A percentile compares a stretch with the other conserved stretches of the same genome.
Conservation (phyloP, 2,329 filamentous ascomycete genomes). For the Epichloe uncinata region DNA sequence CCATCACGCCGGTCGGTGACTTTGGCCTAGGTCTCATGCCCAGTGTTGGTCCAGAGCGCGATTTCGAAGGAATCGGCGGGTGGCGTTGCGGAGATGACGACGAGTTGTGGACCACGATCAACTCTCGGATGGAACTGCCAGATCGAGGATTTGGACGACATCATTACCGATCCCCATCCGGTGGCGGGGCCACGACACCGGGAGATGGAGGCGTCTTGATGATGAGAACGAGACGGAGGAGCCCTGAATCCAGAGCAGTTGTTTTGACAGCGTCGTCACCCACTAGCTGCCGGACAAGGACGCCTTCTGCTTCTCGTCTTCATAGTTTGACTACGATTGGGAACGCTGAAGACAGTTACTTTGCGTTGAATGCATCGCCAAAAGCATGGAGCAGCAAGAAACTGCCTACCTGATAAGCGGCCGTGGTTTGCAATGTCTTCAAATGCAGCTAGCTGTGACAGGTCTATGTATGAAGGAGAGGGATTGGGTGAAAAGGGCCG, state of each 20-base stretch:
- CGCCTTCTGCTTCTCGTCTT: conserved; percentile 28
- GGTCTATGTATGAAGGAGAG: not conserved
- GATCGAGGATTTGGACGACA: conserved; percentile 27
- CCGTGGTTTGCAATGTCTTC: no score
- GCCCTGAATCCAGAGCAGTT: conserved; percentile 17
- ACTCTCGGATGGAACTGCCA: conserved; percentile 36
- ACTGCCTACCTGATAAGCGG: not conserved
- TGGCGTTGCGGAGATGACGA: conserved; percentile 37
- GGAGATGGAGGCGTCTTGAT: conserved; percentile 29
- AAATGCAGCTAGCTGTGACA: no score
- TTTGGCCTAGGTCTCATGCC: conserved; percentile 28
- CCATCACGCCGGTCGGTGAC: conserved; percentile 21
- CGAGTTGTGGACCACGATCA: conserved; percentile 37
- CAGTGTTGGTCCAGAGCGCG: conserved; percentile 37
- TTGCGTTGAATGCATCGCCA: conserved; percentile 22
- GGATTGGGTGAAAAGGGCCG: not conserved
- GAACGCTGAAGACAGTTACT: conserved; percentile 29
- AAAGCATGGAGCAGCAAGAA: conserved; percentile 17
- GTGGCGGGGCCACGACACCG: conserved; percentile 23
- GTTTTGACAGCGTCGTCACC: conserved; percentile 20
- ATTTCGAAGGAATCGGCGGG: conserved; percentile 47
- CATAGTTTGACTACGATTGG: conserved; percentile 14
- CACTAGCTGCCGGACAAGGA: conserved; percentile 36
- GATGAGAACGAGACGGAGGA: conserved; percentile 28
- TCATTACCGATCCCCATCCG: conserved; percentile 29